Evolutionary conservation across 2,329 filamentous ascomycete genomes (phyloP).

Genomic region (Beauveria scarabaeidicola): DNA sequence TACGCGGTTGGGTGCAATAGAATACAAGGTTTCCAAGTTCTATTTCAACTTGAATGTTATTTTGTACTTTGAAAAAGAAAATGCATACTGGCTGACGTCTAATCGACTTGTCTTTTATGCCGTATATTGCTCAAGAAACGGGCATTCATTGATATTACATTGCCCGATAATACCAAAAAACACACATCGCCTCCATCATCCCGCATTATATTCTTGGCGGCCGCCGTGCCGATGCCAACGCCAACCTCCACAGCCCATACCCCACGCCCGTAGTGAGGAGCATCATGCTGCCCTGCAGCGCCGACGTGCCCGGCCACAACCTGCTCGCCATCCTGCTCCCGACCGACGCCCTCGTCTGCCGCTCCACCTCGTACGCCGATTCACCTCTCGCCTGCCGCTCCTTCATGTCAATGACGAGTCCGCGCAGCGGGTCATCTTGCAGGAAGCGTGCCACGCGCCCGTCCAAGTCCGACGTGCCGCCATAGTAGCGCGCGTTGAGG

Average conservation of each 20-base stretch:
- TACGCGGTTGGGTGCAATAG: no score
- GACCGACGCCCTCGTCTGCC: no score
- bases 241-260: slow-evolving; percentile 6
- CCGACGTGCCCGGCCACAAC: not conserved
- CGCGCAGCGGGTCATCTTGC: not conserved
- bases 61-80: no score
- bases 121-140: no score
- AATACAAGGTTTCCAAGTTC: no score
- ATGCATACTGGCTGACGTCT: not conserved
- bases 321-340: not conserved
- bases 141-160: not conserved
- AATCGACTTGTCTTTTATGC: no score
- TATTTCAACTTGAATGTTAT: no score
- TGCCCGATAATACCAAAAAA: not conserved
- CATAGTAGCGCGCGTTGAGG: slow-evolving; percentile 19
- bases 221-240: slow-evolving; percentile 1
- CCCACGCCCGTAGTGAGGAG: slow-evolving; percentile 1
- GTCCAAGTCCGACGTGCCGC: slow-evolving; percentile 1
- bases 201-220: not conserved
- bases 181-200: no score
- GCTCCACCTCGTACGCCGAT: not conserved
- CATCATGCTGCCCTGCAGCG: slow-evolving; percentile 5
- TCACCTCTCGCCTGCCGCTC: not conserved
- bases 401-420: slow-evolving; percentile 3
- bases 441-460: not conserved